Conservation (phyloP, 805 yeast genomes). For the Kazachstania viticola region DNA sequence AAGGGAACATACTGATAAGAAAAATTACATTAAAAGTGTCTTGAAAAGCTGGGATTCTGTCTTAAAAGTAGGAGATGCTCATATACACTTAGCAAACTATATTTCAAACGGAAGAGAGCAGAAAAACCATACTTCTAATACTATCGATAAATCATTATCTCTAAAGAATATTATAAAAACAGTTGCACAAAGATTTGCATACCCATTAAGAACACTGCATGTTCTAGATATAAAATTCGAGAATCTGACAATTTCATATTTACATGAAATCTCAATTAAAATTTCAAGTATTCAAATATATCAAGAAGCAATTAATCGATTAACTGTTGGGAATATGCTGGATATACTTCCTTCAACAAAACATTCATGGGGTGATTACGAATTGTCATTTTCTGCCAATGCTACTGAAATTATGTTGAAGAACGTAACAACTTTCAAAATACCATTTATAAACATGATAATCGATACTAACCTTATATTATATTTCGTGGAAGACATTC, state of each 20-base stretch:
- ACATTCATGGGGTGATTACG: constrained; percentile 13
- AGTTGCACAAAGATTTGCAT: constrained; percentile 1
- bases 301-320: constrained; percentile 13
- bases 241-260: constrained; percentile 14
- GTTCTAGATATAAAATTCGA: constrained; percentile 23
- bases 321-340: constrained; percentile 13
- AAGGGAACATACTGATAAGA: constrained; percentile 1
- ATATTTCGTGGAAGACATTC: constrained; percentile 9
- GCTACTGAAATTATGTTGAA: constrained; percentile 11
- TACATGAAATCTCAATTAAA: constrained; percentile 7
- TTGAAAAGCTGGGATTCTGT: constrained; percentile 13
- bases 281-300: constrained; percentile 21
- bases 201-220: constrained; percentile 8
- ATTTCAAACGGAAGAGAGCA: neutral
- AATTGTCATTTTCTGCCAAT: constrained; percentile 21
- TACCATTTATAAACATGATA: constrained; percentile 22
- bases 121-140: neutral
- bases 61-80: constrained; percentile 13
- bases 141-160: neutral
- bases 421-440: constrained; percentile 14
- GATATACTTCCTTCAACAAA: constrained; percentile 13
- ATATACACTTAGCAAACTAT: constrained; percentile 5
- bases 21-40: constrained; percentile 3
- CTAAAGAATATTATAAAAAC: neutral
- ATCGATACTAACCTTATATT: constrained; percentile 19